Evolutionary conservation across 2,329 filamentous ascomycete genomes (phyloP), one percentile per base, ranked within the genome.

Genomic region (Aspergillus sp.): DNA sequence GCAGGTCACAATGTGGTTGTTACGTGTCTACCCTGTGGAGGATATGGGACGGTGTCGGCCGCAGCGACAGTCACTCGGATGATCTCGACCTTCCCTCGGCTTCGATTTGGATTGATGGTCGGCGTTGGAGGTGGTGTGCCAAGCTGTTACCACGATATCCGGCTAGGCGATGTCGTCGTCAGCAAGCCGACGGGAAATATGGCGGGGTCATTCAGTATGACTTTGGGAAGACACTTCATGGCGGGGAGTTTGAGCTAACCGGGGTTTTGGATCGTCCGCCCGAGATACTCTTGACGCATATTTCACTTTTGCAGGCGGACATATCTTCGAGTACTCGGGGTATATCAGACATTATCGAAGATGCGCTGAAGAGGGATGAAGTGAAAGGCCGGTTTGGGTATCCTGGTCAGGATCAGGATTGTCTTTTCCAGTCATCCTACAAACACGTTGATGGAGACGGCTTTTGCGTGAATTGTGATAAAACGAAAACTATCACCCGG

Each of bases 191-290:
- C 19, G 29, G 9, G 1, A 20, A 10, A 2, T 34, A 6, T 5
- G 25, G 40, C 3, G 47, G 49, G 3, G 46, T 55, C 2, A 31
- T 55, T 4, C 53, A 50, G n/a, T 50, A 52, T 38, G 45, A 54
- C 20, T 54, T 31, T 48, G 52, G 52, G 4, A 54, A 54, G 43
- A 46, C 31, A 1, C 6, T 54, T 11, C 36, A n/a, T 7, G 44
- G 25, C n/a, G 36, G 48, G 19, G 7, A 7, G 5, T 47, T 50
- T 19, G 43, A 50, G 40, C 38, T 31, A 0, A 41, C 25, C 1
- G 44, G 52, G 2, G 44, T n/a, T n/a, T 20, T 47, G 29, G 50
- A 54, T 5, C 10, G 14, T 9, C 36, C 52, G 4, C 45, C 47
- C 1, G 25, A 20, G 10, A 7, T 43, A 1, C 16, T 50, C 4